A percentile compares a stretch with the other conserved stretches of the same genome.
phyloP scores from a whole-genome alignment of 768 basidiomycete genomes.

The Leccinum fibrillosum region DNA sequence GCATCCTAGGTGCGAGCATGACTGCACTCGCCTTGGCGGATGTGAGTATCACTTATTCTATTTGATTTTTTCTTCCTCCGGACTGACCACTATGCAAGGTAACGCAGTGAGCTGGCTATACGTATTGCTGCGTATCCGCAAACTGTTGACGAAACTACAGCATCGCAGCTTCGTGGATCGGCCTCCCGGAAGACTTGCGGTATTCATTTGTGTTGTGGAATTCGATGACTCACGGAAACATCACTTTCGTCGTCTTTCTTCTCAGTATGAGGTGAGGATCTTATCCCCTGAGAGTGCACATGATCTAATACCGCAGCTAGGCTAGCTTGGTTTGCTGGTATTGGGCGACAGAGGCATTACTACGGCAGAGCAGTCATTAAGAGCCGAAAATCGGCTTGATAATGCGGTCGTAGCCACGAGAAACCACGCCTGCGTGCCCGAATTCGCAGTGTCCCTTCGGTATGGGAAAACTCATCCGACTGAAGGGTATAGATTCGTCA shows the following conservation, averaged over 20 bases:
- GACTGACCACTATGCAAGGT: slow-evolving; percentile 35
- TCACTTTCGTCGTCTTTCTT: slow-evolving; percentile 58
- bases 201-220: slow-evolving; percentile 60
- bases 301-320: slow-evolving; percentile 28
- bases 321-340: slow-evolving; percentile 53
- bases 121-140: not conserved
- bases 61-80: not conserved
- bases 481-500: not conserved
- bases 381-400: slow-evolving; percentile 15
- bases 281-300: not conserved
- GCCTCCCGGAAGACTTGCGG: slow-evolving; percentile 54
- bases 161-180: slow-evolving; percentile 52
- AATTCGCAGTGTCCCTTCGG: not conserved
- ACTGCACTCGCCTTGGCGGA: slow-evolving; percentile 67
- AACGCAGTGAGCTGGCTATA: slow-evolving; percentile 50
- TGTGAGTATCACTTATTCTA: slow-evolving; percentile 39
- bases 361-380: slow-evolving; percentile 25
- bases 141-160: slow-evolving; percentile 34
- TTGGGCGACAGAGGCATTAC: slow-evolving; percentile 46
- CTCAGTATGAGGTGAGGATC: slow-evolving; percentile 49
- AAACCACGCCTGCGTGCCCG: not conserved
- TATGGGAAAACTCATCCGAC: not conserved
- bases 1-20: slow-evolving; percentile 60
- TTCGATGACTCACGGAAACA: slow-evolving; percentile 72
- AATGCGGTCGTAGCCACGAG: not conserved